Evolutionary conservation across 176 grass and related monocot species (phyloP), one percentile per base, ranked within the genome.

Genomic region (Avena sativa): DNA sequence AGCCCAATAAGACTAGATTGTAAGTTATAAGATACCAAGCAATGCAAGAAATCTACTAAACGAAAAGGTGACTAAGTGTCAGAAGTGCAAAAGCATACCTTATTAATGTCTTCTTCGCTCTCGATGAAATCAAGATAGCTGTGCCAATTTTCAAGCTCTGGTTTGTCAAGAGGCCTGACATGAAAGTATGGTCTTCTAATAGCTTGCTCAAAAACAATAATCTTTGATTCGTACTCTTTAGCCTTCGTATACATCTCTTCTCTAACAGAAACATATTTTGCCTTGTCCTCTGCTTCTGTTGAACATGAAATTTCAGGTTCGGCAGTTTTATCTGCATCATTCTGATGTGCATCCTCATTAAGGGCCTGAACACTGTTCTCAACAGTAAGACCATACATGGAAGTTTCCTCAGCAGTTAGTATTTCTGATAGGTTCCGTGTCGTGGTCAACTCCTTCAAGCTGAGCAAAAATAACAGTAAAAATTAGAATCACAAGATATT

Each of bases 161-260:
- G 85, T 64, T 96, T 95, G 76, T 99, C 97, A 78, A 99, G 97
- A 89, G 94, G 92, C 85, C 91, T 96, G 83, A 99, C 92, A 78
- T 99, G 97, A 87, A 99, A 99, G 90, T 99, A 99, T 84, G 97
- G 97, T 84, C 97, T 99, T 89, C 94, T 99, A 85, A 99, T 91
- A 89, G 85, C 94, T 88, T 90, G 90, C 93, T 99, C 97, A 89
- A 99, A 99, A 86, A 79, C 78, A 68, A 94, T 84, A 71, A 99
- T 91, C 85, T 99, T 96, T 87, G 85, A 94, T 79, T 99, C 97
- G 46, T 91, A 96, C 87, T 99, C 97, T 96, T 94, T 99, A 80
- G 97, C 92, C 88, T 94, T 99, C 83, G 79, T 94, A 92, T 94
- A 99, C 92, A 94, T 93, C 78, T 96, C 97, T 87, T 99, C 97